Base-by-base conservation (phyloP, 495 filamentous ascomycete genomes). In the Penicillium cosmopolitanum region DNA sequence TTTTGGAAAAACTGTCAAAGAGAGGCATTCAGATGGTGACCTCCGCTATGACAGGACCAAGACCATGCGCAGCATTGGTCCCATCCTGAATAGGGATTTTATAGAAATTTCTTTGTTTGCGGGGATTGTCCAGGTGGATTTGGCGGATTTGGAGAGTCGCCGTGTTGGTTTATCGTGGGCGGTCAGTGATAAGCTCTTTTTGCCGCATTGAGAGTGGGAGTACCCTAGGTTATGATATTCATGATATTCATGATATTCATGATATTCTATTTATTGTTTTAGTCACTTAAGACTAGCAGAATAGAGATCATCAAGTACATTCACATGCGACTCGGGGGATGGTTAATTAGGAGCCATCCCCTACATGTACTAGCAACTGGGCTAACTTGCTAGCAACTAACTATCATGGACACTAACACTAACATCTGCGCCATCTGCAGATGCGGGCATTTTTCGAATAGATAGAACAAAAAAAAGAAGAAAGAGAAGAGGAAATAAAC, bases 141-240 rank as follows among this genome's bases (percentile, higher is more conserved):
- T 54, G 38, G 25, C 42, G 18, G 53, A 52, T 50, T 31, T 51
- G 34, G 36, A 50, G 38, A 31, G 38, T 51, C 53, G 56, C 58
- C 70, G 58, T 58, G 64, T 40, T 60, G 40, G 55, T 60, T 33
- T 53, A 58, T 56, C 55, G 52, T 52, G 60, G 72, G 73, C 72
- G 72, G 73, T 74, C 60, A 70, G 43, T 5, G 34, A 15, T n/a
- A 13, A 4, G 28, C 25, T 31, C 16, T 19, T 8, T 28, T 28
- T 28, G 52, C 36, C 51, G 43, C 36, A 40, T 40, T 23, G 23
- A 23, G 23, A 23, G 23, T 23, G 4, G 23, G 1, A 23, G 23
- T 23, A n/a, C n/a, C n/a, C n/a, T n/a, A 23, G 23, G 2, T 23
- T 4, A 23, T 23, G 23, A 23, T 23, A 23, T 23, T 23, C 3